Percentiles rank a stretch among this genome's conserved stretches.
phyloP scores from a whole-genome alignment of 306 rosid species.

The Quercus ilex region DNA sequence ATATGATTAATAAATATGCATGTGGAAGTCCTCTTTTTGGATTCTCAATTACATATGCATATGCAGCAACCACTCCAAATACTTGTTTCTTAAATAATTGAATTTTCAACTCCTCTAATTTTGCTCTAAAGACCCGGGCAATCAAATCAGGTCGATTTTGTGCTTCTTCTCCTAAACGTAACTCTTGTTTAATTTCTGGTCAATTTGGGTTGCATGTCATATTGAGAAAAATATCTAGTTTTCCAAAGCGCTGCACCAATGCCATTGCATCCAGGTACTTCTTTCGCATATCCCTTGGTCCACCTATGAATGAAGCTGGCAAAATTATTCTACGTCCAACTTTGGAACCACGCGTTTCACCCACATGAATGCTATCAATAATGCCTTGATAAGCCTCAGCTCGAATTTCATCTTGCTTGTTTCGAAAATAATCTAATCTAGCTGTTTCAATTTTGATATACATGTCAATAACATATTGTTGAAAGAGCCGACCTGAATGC shows the following conservation, averaged over 20 bases:
- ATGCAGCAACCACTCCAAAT: background rate
- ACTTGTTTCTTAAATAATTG: background rate
- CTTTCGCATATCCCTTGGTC: background rate
- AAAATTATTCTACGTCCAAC: background rate
- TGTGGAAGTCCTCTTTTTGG: background rate
- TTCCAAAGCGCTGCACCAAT: background rate
- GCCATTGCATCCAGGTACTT: background rate
- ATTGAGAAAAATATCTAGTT: background rate
- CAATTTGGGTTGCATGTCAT: background rate
- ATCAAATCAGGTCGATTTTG: background rate
- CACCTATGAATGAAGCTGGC: background rate
- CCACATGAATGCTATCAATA: too few relatives aligned
- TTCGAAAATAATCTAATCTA: too few relatives aligned
- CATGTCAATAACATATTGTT: too few relatives aligned
- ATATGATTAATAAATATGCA: background rate
- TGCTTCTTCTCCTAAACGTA: background rate
- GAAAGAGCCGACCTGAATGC: too few relatives aligned
- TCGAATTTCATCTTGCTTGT: too few relatives aligned
- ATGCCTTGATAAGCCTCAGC: too few relatives aligned
- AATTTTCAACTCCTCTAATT: background rate
- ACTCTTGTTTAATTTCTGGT: background rate
- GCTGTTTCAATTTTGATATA: too few relatives aligned
- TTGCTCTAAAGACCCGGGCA: background rate
- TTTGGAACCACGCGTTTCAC: too few relatives aligned
- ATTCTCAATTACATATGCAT: background rate